Conservation (phyloP, 192 early-diverging fungal species). For the Backusella psychrophila region DNA sequence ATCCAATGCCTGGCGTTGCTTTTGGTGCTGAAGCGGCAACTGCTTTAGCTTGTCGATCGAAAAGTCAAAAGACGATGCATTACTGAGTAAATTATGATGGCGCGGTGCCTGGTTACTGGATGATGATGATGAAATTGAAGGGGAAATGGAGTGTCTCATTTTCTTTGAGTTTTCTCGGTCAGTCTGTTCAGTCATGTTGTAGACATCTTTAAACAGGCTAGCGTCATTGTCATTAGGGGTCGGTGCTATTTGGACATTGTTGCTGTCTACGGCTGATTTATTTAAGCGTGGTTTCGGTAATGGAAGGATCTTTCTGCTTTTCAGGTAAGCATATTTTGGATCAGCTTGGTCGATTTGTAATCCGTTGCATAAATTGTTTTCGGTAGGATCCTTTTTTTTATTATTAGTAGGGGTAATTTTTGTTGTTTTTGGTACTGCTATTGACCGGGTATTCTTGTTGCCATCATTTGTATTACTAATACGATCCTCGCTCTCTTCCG, state of each 20-base stretch:
- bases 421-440: background rate
- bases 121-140: background rate
- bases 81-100: background rate
- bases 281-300: constrained; percentile 15
- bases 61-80: background rate
- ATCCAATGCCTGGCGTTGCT: background rate
- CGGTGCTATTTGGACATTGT: background rate
- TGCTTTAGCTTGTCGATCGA: background rate
- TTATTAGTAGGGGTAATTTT: background rate
- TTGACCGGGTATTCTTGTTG: background rate
- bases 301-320: constrained; percentile 8
- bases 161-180: constrained; percentile 13
- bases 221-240: background rate
- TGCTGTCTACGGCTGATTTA: background rate
- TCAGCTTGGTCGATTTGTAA: background rate
- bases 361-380: background rate
- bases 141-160: background rate
- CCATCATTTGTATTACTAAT: background rate
- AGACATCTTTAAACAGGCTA: background rate
- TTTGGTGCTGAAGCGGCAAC: background rate
- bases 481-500: background rate
- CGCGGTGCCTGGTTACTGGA: background rate
- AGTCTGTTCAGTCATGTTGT: background rate
- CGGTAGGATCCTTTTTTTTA: background rate
- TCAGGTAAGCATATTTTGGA: background rate